Percentiles rank a stretch among this genome's conserved stretches.
These are phyloP conservation scores for Microbotryum scabiosae DNA, from an alignment of 1,284 basidiomycete genomes.

Conservation along the genomic window DNA sequence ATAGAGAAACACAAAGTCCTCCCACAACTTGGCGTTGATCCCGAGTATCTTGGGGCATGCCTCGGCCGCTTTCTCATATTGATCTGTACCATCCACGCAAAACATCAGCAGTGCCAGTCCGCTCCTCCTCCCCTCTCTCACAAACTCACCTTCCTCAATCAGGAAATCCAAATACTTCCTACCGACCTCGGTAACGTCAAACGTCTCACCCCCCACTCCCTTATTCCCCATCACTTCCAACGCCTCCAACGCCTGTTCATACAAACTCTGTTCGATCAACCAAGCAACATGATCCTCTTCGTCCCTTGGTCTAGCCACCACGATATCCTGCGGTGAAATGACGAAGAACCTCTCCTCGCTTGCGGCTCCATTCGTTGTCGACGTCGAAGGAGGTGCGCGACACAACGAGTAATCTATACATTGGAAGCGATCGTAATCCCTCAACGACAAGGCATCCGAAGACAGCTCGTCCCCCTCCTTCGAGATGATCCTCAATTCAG, in stretches of 20 bases:
- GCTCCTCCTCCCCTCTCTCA: background rate
- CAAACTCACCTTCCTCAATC: constrained; percentile 55
- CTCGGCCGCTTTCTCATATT: constrained; percentile 72
- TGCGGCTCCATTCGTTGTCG: no score
- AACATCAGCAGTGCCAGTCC: background rate
- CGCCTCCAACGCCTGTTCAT: constrained; percentile 78
- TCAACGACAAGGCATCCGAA: constrained; percentile 71
- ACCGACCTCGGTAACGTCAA: constrained; percentile 67
- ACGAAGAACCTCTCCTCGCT: constrained; percentile 54
- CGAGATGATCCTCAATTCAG: constrained; percentile 87
- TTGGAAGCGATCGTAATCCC: constrained; percentile 70
- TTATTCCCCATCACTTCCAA: constrained; percentile 55
- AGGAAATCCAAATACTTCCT: constrained; percentile 74
- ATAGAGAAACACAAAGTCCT: constrained; percentile 89
- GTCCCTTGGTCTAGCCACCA: constrained; percentile 77
- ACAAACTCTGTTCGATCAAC: constrained; percentile 77
- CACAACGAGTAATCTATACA: constrained; percentile 82
- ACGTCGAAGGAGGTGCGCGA: constrained; percentile 33
- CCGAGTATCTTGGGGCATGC: constrained; percentile 82
- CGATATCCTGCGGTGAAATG: constrained; percentile 73
- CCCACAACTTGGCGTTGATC: constrained; percentile 73
- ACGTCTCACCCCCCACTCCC: constrained; percentile 38
- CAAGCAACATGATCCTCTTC: constrained; percentile 83
- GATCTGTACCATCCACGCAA: constrained; percentile 46
- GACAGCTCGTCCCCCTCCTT: constrained; percentile 80